phyloP scores from a whole-genome alignment of 495 filamentous ascomycete genomes.

The Evernia prunastri region DNA sequence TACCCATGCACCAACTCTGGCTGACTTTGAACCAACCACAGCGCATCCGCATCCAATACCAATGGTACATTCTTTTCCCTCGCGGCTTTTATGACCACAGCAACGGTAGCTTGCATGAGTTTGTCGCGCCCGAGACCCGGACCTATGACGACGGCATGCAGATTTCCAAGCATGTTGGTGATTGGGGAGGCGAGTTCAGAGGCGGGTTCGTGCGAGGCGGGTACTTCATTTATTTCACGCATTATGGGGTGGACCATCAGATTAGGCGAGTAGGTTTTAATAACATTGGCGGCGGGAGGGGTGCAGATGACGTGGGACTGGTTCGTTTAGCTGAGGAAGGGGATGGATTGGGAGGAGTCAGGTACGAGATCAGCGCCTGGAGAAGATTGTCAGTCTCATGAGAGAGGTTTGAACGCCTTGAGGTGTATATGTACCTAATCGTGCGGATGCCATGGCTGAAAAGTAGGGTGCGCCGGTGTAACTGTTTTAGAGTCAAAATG shows the following conservation, averaged over 20 bases:
- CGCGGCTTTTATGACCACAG: constrained; percentile 72
- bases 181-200: constrained; percentile 62
- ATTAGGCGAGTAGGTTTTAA: constrained; percentile 97
- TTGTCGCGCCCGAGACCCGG: constrained; percentile 86
- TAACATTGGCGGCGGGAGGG: constrained; percentile 75
- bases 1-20: constrained; percentile 77
- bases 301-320: constrained; percentile 97
- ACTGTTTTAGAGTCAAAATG: constrained; percentile 32
- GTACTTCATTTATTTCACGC: constrained; percentile 55
- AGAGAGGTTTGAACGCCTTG: constrained; percentile 1
- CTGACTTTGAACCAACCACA: constrained; percentile 65
- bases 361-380: constrained; percentile 72
- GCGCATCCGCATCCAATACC: constrained; percentile 87
- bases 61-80: constrained; percentile 66
- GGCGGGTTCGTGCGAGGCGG: constrained; percentile 37
- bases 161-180: constrained; percentile 70
- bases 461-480: constrained; percentile 98
- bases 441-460: constrained; percentile 90
- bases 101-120: constrained; percentile 83
- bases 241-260: constrained; percentile 97
- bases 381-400: constrained; percentile 5
- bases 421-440: constrained; percentile 46
- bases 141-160: constrained; percentile 91
- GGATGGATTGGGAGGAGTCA: constrained; percentile 17
- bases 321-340: constrained; percentile 14